Evolutionary conservation across 495 filamentous ascomycete genomes (phyloP).

Genomic region (Aspergillus sparsus): DNA sequence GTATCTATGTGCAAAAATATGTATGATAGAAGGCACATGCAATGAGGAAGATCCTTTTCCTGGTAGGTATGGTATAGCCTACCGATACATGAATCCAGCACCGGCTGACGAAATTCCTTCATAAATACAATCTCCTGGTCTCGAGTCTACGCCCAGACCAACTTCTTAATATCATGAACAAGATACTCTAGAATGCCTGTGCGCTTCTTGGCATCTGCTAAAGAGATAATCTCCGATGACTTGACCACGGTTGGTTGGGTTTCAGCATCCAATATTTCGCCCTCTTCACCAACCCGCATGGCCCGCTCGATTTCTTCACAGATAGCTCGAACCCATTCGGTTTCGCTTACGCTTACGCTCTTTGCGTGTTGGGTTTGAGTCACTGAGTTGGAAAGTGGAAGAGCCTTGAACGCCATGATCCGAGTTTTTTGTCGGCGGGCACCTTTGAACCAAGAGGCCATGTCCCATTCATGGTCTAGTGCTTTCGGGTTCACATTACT

Average conservation of each 20-base stretch:
- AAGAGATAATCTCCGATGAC: constrained; percentile 73
- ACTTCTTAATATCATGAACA: constrained; percentile 82
- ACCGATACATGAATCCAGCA: too few relatives aligned
- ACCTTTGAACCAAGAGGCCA: constrained; percentile 46
- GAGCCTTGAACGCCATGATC: constrained; percentile 60
- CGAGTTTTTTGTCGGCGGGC: constrained; percentile 36
- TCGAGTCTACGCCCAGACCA: constrained; percentile 74
- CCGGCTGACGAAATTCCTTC: too few relatives aligned
- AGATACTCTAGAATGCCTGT: constrained; percentile 84
- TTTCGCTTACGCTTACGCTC: constrained; percentile 57
- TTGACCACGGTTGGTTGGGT: constrained; percentile 49
- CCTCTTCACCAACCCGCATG: constrained; percentile 34
- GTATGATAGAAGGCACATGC: background rate
- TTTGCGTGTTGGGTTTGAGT: constrained; percentile 37
- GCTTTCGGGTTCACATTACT: constrained; percentile 44
- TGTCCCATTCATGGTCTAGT: constrained; percentile 39
- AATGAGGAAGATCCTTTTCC: background rate
- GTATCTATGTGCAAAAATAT: background rate
- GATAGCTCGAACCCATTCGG: constrained; percentile 68
- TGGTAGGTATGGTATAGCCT: too few relatives aligned
- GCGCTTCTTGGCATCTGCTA: constrained; percentile 82
- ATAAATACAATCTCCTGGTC: too few relatives aligned
- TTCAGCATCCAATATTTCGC: constrained; percentile 16
- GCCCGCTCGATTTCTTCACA: constrained; percentile 60
- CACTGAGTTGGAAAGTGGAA: constrained; percentile 42